Evolutionary conservation across 2,329 filamentous ascomycete genomes (phyloP), one percentile per base, ranked within the genome.

Genomic region (Sarocladium kiliense): DNA sequence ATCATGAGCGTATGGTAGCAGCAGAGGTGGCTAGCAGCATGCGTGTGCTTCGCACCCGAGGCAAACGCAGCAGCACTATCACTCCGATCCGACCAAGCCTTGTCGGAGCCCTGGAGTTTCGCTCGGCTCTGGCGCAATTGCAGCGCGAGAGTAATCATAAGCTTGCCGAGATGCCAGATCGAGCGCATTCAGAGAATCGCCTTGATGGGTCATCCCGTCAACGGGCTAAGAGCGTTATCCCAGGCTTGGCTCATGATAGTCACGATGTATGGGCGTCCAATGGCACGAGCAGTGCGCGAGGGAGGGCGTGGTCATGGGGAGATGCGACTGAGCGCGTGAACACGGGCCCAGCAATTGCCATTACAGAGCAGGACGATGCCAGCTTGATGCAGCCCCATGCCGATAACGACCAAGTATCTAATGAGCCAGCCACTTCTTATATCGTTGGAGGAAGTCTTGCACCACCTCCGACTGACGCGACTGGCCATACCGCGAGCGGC

Each of bases 1-100:
- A 73, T 12, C 80, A 84, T 49, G 83, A 85, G 47, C 77, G 80
- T 54, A 83, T 88, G 59, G 79, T 88, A 50, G 86, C 84, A 37
- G 91, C 91, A 19, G 92, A 97, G 69, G 83, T 99, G 66, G 87
- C 88, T 37, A 94, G 86, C 68, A 96, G 91, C 68, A 99, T 99
- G 94, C 88, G 93, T 56, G 79, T 97, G 26, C 85, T 85, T 61
- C 83, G 91, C 21, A 84, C 89, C 1, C 75, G 76, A 30, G 78
- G 83, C 47, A 79, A 79, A 44, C 81, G 85, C 59, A 84, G 87
- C 61, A 87, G 86, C 60, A 91, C 90, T 2, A 81, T 92, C 58
- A 93, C 86, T 6, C 88, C 91, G 0, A 97, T 99, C 59, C 82
- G 94, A 42, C 93, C 94, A 1, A 97, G 94, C 74, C 75, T 99